Evolutionary conservation across 1,284 basidiomycete species (phyloP).

Genomic region (Taiwanofungus camphoratus): DNA sequence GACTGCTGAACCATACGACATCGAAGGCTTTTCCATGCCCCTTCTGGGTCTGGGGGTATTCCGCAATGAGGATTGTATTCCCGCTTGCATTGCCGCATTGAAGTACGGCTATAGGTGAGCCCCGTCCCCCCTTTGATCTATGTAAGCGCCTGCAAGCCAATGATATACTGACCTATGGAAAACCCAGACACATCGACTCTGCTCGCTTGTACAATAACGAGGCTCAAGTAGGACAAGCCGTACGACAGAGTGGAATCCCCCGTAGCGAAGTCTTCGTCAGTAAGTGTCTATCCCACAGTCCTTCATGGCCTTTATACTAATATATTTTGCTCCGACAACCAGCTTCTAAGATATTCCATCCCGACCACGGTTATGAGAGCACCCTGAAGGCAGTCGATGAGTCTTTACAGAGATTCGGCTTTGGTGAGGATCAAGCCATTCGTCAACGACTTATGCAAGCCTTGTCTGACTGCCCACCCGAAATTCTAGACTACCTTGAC

Average conservation of each 20-base stretch:
- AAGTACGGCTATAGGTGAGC: conserved; percentile 45
- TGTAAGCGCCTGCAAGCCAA: not conserved
- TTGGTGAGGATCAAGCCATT: conserved; percentile 8
- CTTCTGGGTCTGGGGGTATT: conserved; percentile 78
- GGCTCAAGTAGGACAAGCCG: conserved; percentile 50
- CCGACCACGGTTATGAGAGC: conserved; percentile 18
- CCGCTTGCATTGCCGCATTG: conserved; percentile 60
- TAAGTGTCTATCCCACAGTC: conserved; percentile 29
- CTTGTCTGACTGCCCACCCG: too few species aligned
- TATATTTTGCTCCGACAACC: too few species aligned
- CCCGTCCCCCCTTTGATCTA: not conserved
- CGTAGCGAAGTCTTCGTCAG: conserved; percentile 65
- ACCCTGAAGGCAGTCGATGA: conserved; percentile 15
- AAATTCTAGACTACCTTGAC: conserved; percentile 52
- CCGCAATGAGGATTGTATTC: conserved; percentile 53
- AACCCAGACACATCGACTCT: conserved; percentile 63
- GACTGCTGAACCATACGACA: not conserved
- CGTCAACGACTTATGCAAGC: not conserved
- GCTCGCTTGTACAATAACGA: conserved; percentile 77
- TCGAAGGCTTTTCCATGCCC: conserved; percentile 54
- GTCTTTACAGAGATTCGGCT: conserved; percentile 17
- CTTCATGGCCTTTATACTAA: not conserved
- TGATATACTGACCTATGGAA: not conserved
- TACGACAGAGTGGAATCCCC: conserved; percentile 45
- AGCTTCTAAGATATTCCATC: conserved; percentile 17